A percentile compares a stretch with the other conserved stretches of the same genome.
Evolutionary conservation across 2,329 filamentous ascomycete genomes (phyloP).

Genomic region (Diaporthe batatas): DNA sequence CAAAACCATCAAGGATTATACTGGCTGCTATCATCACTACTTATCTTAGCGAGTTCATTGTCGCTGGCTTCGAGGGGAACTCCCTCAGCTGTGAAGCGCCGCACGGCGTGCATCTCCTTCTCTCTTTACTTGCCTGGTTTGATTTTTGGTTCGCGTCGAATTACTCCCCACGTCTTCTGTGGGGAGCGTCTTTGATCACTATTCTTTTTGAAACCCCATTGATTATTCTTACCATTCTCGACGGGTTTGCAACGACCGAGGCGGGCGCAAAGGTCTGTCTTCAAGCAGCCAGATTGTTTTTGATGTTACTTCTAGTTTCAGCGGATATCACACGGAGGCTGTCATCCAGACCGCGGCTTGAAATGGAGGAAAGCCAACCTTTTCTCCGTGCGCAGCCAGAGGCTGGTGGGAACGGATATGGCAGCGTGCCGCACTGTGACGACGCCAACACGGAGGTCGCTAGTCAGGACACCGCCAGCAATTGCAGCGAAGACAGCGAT

Average conservation of each 20-base stretch:
- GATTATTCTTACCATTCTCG: background rate
- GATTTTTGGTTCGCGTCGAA: slow-evolving; percentile 5
- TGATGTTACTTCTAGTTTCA: background rate
- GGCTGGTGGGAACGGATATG: background rate
- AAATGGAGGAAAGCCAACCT: slow-evolving; percentile 4
- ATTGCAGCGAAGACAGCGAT: background rate
- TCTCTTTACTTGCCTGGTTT: background rate
- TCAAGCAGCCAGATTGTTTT: background rate
- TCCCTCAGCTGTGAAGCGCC: background rate
- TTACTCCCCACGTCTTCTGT: background rate
- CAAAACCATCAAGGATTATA: background rate
- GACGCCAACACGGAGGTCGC: background rate
- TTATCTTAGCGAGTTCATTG: background rate
- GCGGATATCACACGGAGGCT: background rate
- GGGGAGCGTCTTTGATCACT: background rate
- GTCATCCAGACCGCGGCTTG: background rate
- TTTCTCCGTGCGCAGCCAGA: slow-evolving; percentile 6
- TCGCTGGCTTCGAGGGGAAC: background rate
- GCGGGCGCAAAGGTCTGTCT: background rate
- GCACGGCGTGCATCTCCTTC: background rate
- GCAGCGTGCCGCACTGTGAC: slow-evolving; percentile 1
- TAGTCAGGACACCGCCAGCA: background rate
- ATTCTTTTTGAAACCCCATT: slow-evolving; percentile 3
- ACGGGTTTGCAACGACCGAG: background rate
- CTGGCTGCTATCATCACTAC: background rate